Evolutionary conservation across 2,329 filamentous ascomycete genomes (phyloP).

Genomic region (Sporothrix curviconia): DNA sequence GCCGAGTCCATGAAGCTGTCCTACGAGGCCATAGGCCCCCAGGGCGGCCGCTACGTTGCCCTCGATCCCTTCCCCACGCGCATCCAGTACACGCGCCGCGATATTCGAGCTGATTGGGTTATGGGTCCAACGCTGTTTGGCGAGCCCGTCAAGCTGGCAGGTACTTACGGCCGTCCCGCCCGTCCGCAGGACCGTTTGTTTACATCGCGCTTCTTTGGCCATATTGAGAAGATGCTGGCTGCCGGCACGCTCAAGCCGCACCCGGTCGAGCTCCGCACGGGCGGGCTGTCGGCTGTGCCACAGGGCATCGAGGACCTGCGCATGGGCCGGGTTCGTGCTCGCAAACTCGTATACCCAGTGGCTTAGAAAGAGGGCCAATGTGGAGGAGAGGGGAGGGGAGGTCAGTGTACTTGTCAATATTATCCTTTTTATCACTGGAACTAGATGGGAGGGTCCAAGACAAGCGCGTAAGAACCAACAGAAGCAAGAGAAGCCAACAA

Average conservation of each 20-base stretch:
- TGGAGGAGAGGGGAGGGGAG: no score
- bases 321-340: slow-evolving; percentile 14
- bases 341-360: slow-evolving; percentile 15
- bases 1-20: slow-evolving; percentile 15
- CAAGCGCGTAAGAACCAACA: no score
- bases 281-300: slow-evolving; percentile 11
- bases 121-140: slow-evolving; percentile 15
- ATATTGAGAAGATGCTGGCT: slow-evolving; percentile 13
- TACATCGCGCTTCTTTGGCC: slow-evolving; percentile 4
- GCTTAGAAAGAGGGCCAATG: no score
- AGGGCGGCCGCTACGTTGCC: slow-evolving; percentile 14
- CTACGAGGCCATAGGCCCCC: slow-evolving; percentile 17
- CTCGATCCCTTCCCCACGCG: slow-evolving; percentile 16
- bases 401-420: no score
- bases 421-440: neutral
- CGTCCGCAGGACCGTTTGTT: slow-evolving; percentile 16
- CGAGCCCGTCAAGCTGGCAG: slow-evolving; percentile 13
- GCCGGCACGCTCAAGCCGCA: slow-evolving; percentile 15
- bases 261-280: slow-evolving; percentile 14
- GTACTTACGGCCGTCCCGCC: slow-evolving; percentile 15
- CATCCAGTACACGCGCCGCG: slow-evolving; percentile 16
- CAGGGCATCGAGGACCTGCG: slow-evolving; percentile 16
- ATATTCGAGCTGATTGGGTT: slow-evolving; percentile 16
- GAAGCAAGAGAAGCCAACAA: no score
- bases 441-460: no score